A percentile compares a stretch with the other conserved stretches of the same genome.
These are phyloP conservation scores for Millerozyma acaciae DNA, from an alignment of 805 yeast species.

Conservation along the genomic window DNA sequence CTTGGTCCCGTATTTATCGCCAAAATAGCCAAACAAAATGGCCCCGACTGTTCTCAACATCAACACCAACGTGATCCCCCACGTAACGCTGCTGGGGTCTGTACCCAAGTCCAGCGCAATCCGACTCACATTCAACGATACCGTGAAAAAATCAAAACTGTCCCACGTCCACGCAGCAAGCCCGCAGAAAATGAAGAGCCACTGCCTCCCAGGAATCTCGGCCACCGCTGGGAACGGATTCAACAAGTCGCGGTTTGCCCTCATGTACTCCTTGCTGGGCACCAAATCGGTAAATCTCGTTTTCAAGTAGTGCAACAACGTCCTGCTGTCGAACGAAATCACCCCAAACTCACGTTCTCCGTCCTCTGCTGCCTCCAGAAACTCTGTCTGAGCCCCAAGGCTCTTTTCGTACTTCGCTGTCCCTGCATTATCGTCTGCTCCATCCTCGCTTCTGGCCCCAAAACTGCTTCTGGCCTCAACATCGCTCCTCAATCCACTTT, in stretches of 20 bases:
- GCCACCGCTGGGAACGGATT: slow-evolving; percentile 64
- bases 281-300: slow-evolving; percentile 49
- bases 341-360: background rate
- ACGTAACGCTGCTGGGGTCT: slow-evolving; percentile 50
- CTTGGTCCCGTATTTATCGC: slow-evolving; percentile 60
- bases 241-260: slow-evolving; percentile 36
- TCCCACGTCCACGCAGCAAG: slow-evolving; percentile 63
- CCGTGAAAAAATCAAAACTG: slow-evolving; percentile 60
- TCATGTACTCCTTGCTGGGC: slow-evolving; percentile 42
- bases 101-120: slow-evolving; percentile 45
- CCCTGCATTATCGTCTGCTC: no score
- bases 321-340: background rate
- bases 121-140: slow-evolving; percentile 46
- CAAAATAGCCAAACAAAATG: slow-evolving; percentile 52
- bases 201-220: slow-evolving; percentile 47
- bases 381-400: no score
- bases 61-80: slow-evolving; percentile 65
- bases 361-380: no score
- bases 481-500: no score
- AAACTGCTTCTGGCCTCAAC: no score
- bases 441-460: no score
- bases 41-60: slow-evolving; percentile 71
- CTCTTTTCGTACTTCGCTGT: no score
- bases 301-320: slow-evolving; percentile 24
- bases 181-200: slow-evolving; percentile 54